phyloP scores from a whole-genome alignment of 2,329 filamentous ascomycete species.

The Fusarium neocosmosporiellum region DNA sequence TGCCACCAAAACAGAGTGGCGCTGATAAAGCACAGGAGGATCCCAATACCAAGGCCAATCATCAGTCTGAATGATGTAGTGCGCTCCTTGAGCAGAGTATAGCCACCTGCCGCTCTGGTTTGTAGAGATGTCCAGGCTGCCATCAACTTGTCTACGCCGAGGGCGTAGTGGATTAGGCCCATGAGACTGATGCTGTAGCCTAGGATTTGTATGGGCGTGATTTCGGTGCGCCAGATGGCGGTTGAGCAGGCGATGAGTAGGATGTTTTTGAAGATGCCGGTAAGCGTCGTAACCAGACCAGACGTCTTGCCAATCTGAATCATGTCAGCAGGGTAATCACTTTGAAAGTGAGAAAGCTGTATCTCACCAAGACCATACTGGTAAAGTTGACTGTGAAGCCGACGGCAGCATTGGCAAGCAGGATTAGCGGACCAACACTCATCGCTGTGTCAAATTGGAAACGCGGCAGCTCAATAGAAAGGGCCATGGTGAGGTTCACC shows the following conservation, averaged over 20 bases:
- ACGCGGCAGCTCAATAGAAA: constrained; percentile 1
- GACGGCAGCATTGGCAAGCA: constrained; percentile 17
- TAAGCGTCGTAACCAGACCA: constrained; percentile 4
- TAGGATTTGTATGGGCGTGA: neutral
- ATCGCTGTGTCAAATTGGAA: neutral
- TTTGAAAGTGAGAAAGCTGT: rapidly evolving
- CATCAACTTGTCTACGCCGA: neutral
- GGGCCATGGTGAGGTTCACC: constrained; percentile 5
- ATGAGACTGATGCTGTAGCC: constrained; percentile 5
- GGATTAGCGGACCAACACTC: neutral
- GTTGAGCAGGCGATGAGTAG: neutral
- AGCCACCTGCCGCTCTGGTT: neutral
- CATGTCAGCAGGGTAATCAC: neutral
- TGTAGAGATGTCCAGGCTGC: neutral
- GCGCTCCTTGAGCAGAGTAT: neutral
- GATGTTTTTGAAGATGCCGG: constrained; percentile 17
- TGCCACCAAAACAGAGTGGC: neutral
- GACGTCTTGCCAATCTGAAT: constrained; percentile 18
- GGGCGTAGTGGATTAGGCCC: neutral
- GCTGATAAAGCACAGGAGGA: neutral
- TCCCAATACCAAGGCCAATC: neutral
- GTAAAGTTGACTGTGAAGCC: constrained; percentile 8
- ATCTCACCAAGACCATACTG: constrained; percentile 19
- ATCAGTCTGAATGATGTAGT: neutral
- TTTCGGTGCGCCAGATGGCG: constrained; percentile 12